A percentile compares a stretch with the other conserved stretches of the same genome.
Conservation (phyloP, 2,329 filamentous ascomycete genomes). For the Penicillium capsulatum region DNA sequence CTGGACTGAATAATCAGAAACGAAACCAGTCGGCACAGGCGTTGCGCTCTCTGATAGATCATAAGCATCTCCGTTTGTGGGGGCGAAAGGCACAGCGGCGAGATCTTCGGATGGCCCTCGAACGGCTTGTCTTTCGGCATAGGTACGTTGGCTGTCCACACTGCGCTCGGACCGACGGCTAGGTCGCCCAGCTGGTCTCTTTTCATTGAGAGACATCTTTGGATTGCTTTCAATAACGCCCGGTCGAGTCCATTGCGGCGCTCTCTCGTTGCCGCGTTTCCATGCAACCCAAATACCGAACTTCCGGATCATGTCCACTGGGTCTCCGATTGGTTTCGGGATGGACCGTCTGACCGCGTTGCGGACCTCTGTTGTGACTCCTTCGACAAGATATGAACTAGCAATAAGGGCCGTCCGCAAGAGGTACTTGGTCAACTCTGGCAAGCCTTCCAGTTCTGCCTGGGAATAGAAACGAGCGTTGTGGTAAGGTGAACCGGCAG, state of each 20-base stretch:
- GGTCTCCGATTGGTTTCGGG: constrained; percentile 59
- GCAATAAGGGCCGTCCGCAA: constrained; percentile 61
- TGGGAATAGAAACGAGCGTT: constrained; percentile 61
- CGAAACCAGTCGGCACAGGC: constrained; percentile 17
- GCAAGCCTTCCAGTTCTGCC: constrained; percentile 57
- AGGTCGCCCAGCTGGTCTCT: constrained; percentile 54
- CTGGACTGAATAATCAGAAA: constrained; percentile 21
- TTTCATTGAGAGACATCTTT: constrained; percentile 48
- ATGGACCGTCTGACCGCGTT: constrained; percentile 61
- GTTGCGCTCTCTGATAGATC: constrained; percentile 25
- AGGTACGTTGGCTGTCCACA: constrained; percentile 40
- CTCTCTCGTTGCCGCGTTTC: constrained; percentile 62
- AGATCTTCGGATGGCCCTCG: constrained; percentile 32
- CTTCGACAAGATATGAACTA: constrained; percentile 55
- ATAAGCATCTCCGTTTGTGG: constrained; percentile 13
- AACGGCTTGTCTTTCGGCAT: constrained; percentile 38
- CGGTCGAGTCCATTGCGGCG: constrained; percentile 59
- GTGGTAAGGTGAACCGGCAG: constrained; percentile 51
- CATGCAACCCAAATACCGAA: constrained; percentile 65
- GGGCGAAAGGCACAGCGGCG: constrained; percentile 14
- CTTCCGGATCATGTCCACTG: constrained; percentile 54
- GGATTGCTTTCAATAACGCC: constrained; percentile 51
- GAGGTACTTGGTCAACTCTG: constrained; percentile 57
- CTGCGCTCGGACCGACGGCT: constrained; percentile 56
- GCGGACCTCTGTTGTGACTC: constrained; percentile 54